A percentile compares a stretch with the other conserved stretches of the same genome.
phyloP scores from a whole-genome alignment of 306 rosid species.

The Urtica urens region DNA sequence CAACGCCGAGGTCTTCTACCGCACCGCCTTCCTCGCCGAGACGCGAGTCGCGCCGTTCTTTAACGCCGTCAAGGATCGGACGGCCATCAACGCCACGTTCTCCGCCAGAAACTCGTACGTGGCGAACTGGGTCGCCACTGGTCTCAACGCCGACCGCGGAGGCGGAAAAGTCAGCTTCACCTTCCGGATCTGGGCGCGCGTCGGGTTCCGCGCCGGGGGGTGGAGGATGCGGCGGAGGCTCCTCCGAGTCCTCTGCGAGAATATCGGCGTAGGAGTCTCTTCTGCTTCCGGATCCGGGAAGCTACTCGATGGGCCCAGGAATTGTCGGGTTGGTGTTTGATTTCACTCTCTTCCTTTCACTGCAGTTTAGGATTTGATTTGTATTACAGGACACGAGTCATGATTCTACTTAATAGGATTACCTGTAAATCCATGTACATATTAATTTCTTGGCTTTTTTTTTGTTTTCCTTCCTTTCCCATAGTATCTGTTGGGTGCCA shows the following conservation, averaged over 20 bases:
- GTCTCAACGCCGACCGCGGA: slow-evolving; percentile 23
- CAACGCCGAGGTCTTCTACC: slow-evolving; percentile 25
- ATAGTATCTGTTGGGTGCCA: too few relatives aligned
- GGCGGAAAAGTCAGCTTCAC: slow-evolving; percentile 38
- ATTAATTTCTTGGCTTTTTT: neutral
- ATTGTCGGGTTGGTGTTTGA: slow-evolving; percentile 60
- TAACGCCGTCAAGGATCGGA: slow-evolving; percentile 30
- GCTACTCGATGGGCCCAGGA: slow-evolving; percentile 28
- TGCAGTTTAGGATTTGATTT: neutral
- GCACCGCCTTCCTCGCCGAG: slow-evolving; percentile 13
- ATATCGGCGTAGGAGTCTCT: slow-evolving; percentile 26
- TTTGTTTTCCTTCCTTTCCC: neutral
- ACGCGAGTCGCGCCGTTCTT: slow-evolving; percentile 39
- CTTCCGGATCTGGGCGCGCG: slow-evolving; percentile 32
- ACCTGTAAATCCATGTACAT: too few relatives aligned
- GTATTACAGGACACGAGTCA: too few relatives aligned
- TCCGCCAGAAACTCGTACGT: slow-evolving; percentile 28
- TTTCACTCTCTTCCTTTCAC: too few relatives aligned
- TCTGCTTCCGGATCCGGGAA: slow-evolving; percentile 30
- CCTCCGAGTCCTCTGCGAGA: slow-evolving; percentile 46
- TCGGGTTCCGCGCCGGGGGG: slow-evolving; percentile 49
- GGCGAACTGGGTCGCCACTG: neutral
- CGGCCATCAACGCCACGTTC: slow-evolving; percentile 31
- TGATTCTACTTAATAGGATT: neutral
- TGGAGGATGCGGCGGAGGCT: slow-evolving; percentile 55